Evolutionary conservation across 2,329 filamentous ascomycete genomes (phyloP).

Genomic region (Leptosphaerulina australis): DNA sequence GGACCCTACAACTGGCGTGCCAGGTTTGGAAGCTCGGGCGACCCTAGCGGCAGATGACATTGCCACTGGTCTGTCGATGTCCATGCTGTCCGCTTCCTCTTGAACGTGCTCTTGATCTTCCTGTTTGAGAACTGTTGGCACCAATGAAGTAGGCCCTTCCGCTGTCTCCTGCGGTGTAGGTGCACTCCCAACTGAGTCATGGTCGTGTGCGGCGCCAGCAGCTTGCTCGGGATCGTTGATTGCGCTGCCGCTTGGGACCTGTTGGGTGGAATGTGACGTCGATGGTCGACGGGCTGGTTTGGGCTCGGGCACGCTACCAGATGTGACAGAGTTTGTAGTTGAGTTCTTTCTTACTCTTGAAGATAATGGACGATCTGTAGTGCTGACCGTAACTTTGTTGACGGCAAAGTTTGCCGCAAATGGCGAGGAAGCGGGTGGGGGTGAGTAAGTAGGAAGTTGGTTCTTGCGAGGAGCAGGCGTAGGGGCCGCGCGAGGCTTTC

Average conservation of each 20-base stretch:
- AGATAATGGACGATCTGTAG: slow-evolving; percentile 65
- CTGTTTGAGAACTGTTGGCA: slow-evolving; percentile 58
- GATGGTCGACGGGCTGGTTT: slow-evolving; percentile 40
- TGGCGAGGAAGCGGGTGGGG: slow-evolving; percentile 76
- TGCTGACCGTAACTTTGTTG: slow-evolving; percentile 59
- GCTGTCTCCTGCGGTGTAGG: slow-evolving; percentile 41
- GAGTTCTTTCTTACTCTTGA: slow-evolving; percentile 79
- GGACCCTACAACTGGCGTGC: slow-evolving; percentile 53
- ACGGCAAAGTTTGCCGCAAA: slow-evolving; percentile 67
- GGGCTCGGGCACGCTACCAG: slow-evolving; percentile 58
- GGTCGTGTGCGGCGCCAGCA: slow-evolving; percentile 35
- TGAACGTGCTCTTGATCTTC: slow-evolving; percentile 55
- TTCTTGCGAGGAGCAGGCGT: slow-evolving; percentile 80
- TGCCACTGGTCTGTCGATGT: slow-evolving; percentile 40
- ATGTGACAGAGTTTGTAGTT: slow-evolving; percentile 46
- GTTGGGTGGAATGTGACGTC: slow-evolving; percentile 46
- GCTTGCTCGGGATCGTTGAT: slow-evolving; percentile 44
- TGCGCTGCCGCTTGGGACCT: slow-evolving; percentile 34
- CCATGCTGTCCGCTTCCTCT: slow-evolving; percentile 51
- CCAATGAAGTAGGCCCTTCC: slow-evolving; percentile 44
- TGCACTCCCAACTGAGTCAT: slow-evolving; percentile 29
- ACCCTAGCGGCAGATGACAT: slow-evolving; percentile 43
- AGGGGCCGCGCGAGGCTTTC: slow-evolving; percentile 71
- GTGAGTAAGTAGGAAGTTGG: slow-evolving; percentile 63
- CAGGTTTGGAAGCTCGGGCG: slow-evolving; percentile 55